Evolutionary conservation across 257 asterid genomes (phyloP), one percentile per base, ranked within the genome.

Genomic region (Nicotiana benthamiana): DNA sequence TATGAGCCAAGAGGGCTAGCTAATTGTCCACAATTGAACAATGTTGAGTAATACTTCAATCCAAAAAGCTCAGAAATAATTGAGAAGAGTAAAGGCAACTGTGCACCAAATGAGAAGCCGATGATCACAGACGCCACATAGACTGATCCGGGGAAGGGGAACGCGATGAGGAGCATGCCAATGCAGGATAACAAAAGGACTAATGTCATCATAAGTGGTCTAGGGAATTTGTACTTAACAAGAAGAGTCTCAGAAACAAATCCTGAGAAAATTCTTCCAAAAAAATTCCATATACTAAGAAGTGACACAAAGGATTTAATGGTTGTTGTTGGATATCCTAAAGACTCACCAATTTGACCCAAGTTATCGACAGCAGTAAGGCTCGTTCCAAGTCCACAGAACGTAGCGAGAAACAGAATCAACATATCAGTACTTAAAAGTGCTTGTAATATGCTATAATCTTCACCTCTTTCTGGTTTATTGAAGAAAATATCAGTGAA

Each of bases 51-150:
- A 62, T 88, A 84, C 28, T 93, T 93, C 12, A 92, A 86, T 28
- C 97, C 97, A 57, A 92, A 92, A 24, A 91, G 87, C 86, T 93
- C 97, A 1, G 95, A 92, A 12, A 93, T 90, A 3, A 92, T 90
- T 0, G 95, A 86, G 65, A 88, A 88, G 2, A 93, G 81, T 46
- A 92, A 64, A 3, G 97, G 95, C 75, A 92, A 53, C 54, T 90
- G 97, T 3, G 97, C 93, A 13, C 97, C 97, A 68, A 91, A 93
- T 5, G 97, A 92, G 86, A 93, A 93, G 11, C 97, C 97, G 9
- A 93, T 89, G 13, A 92, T 86, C 57, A 92, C 85, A 0, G 97
- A 91, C 4, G 97, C 93, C 0, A 81, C 22, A 12, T 93, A 93
- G 5, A 93, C 88, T 0, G 97, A 92, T 12, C 97, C 97, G 0